Evolutionary conservation across 208 protist genomes (phyloP).

Genomic region (Zelonia costaricensis): DNA sequence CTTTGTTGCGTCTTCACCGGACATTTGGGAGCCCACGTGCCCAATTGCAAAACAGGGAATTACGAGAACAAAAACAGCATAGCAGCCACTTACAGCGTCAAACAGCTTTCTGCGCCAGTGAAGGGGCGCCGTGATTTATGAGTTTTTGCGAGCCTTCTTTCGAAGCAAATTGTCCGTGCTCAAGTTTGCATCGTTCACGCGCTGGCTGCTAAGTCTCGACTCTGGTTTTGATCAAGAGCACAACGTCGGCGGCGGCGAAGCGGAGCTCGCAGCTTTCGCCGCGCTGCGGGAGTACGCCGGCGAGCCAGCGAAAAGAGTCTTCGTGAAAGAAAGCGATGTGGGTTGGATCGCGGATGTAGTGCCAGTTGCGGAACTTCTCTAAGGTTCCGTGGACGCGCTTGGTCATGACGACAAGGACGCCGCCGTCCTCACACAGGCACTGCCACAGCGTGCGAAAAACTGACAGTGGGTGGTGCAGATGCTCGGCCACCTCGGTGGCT

Average conservation of each 20-base stretch:
- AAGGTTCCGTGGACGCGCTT: slow-evolving; percentile 40
- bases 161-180: too few species aligned
- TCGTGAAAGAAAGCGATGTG: slow-evolving; percentile 54
- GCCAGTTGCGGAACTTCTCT: slow-evolving; percentile 52
- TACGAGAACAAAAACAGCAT: too few species aligned
- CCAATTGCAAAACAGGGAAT: too few species aligned
- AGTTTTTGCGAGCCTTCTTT: not conserved
- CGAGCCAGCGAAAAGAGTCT: slow-evolving; percentile 38
- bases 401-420: slow-evolving; percentile 56
- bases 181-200: too few species aligned
- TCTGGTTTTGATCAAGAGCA: slow-evolving; percentile 20
- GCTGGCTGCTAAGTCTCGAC: too few species aligned
- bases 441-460: slow-evolving; percentile 27
- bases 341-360: slow-evolving; percentile 60
- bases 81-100: too few species aligned
- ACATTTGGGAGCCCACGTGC: too few species aligned
- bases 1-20: too few species aligned
- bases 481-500: slow-evolving; percentile 54
- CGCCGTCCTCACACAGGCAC: slow-evolving; percentile 19
- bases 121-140: too few species aligned
- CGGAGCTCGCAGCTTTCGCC: slow-evolving; percentile 10
- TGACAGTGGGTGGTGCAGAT: slow-evolving; percentile 36
- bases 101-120: too few species aligned
- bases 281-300: not conserved
- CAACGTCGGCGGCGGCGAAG: slow-evolving; percentile 30